phyloP scores from a whole-genome alignment of 805 yeast genomes.

The Wickerhamiella azyma region DNA sequence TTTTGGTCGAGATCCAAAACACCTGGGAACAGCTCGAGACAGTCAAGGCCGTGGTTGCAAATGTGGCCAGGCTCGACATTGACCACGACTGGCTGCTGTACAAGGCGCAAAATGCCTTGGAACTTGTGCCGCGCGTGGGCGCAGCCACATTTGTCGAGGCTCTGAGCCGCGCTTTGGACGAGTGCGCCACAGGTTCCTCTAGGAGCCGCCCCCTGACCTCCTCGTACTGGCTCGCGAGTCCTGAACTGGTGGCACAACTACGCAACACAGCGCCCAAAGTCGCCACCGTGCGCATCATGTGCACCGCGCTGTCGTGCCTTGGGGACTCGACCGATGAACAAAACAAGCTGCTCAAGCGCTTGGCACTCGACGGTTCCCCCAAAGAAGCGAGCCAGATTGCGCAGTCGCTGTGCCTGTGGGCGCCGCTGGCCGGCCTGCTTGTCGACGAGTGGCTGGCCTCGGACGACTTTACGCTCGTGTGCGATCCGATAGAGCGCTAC shows the following conservation, averaged over 20 bases:
- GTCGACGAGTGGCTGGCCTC: constrained; percentile 1
- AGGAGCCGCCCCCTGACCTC: not conserved
- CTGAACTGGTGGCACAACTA: not conserved
- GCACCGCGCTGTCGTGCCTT: constrained; percentile 1
- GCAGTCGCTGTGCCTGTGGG: not conserved
- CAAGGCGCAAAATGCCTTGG: not conserved
- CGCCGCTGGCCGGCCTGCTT: constrained; percentile 1
- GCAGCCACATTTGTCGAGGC: not conserved
- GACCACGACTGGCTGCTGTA: not conserved
- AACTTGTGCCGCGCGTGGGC: not conserved
- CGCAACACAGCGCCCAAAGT: not conserved
- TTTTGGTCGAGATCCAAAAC: not conserved
- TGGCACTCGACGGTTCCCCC: not conserved
- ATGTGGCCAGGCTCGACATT: not conserved
- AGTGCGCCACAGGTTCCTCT: not conserved
- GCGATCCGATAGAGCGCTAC: not conserved
- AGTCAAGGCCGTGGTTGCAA: not conserved
- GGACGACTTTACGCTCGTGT: not conserved
- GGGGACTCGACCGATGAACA: not conserved
- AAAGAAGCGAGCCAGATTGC: constrained; percentile 1
- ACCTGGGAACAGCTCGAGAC: not conserved
- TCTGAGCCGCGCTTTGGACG: not conserved
- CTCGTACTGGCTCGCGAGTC: constrained; percentile 3
- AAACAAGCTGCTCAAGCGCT: not conserved
- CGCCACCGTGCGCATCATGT: not conserved